Evolutionary conservation across 2,329 filamentous ascomycete species (phyloP), one percentile per base, ranked within the genome.

Genomic region (Alternaria viburni): DNA sequence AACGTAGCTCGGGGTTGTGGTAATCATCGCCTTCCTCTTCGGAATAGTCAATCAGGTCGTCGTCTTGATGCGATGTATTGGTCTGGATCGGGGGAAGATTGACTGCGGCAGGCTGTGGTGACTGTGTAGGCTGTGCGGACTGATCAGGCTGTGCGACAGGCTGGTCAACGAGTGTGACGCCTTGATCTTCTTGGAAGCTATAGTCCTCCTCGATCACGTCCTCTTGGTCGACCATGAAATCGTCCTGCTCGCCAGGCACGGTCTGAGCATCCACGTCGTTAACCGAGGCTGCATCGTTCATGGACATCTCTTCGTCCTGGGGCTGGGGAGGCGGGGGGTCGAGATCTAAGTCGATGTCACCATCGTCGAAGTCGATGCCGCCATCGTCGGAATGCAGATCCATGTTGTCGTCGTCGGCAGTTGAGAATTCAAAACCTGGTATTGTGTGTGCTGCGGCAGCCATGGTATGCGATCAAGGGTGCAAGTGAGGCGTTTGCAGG

Each of bases 261-360:
- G 68, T 61, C 21, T 73, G 66, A 12, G 62, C 44, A 28, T 74
- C 70, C 17, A 66, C 36, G 15, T 62, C 76, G n/a, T 54, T 61
- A 23, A 76, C 77, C 46, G 74, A 72, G 13, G 59, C 71, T 13
- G 73, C 80, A 68, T 90, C 88, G 69, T 87, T 84, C 52, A 87
- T 81, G 57, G 88, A 87, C 61, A 83, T 86, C 62, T 89, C 83
- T 64, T 89, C 83, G 25, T 78, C 75, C 28, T 70, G 60, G 6
- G 49, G 15, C 9, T 64, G 47, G 10, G 61, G 54, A 13, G 66
- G 68, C 56, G 69, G 67, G 28, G 72, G 67, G 12, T 74, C 77
- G 79, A 63, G 85, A 68, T 88, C 87, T 64, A 90, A 82, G 68
- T 90, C 88, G 64, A 90, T 87, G 61, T 88, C 86, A 58, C 86